Base-by-base conservation (phyloP, 805 yeast genomes). In the Suhomyces xylopsoci region DNA sequence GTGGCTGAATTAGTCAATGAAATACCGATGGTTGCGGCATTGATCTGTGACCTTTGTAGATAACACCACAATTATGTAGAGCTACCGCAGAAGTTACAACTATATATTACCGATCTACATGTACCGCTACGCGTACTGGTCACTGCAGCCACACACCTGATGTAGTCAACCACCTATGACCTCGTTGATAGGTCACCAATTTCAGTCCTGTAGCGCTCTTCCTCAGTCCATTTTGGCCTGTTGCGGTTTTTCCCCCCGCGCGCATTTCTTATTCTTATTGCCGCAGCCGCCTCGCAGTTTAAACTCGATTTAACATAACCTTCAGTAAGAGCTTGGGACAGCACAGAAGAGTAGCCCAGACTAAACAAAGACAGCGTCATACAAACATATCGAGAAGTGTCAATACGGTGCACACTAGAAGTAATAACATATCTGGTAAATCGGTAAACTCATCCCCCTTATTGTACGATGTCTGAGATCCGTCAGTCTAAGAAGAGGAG, bases 401-500 rank as follows among this genome's bases (percentile, higher is more conserved):
- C n/a, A n/a, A n/a, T n/a, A n/a, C n/a, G n/a, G n/a, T n/a, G n/a
- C n/a, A n/a, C n/a, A n/a, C n/a, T n/a, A n/a, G n/a, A n/a, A n/a
- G n/a, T n/a, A n/a, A n/a, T n/a, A n/a, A n/a, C n/a, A n/a, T n/a
- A n/a, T n/a, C n/a, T n/a, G n/a, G n/a, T n/a, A n/a, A n/a, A n/a
- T n/a, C n/a, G n/a, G n/a, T n/a, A n/a, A n/a, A n/a, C n/a, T n/a
- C n/a, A n/a, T n/a, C n/a, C n/a, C n/a, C 5, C 17, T 15, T 22
- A 22, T 5, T 4, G 22, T 8, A n/a, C 20, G 14, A 46, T 47
- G 49, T 47, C 49, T 24, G 49, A 47, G n/a, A 8, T 3, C 42
- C 46, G 47, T 14, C 51, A 48, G 41, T 45, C 49, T 19, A 56
- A 47, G 26, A 69, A 64, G 48, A 53, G 74, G 40, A 59, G 61